Evolutionary conservation across 306 rosid genomes (phyloP).

Genomic region (Canavalia ensiformis): DNA sequence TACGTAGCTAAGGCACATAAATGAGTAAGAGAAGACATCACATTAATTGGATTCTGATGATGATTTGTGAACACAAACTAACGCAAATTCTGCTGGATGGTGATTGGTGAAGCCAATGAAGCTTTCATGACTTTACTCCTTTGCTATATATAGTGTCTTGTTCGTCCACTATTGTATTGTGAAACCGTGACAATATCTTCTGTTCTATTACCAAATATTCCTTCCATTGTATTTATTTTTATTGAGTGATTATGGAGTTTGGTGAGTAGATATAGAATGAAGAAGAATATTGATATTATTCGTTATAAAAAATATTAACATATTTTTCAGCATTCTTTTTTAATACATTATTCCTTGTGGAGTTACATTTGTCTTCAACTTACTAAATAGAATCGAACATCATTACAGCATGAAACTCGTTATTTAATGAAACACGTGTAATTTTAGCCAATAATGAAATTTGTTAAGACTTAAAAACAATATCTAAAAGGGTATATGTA

Average conservation of each 20-base stretch:
- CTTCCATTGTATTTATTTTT: not conserved
- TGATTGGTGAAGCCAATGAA: constrained; percentile 37
- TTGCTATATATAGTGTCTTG: constrained; percentile 41
- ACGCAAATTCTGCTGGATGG: constrained; percentile 50
- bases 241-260: not conserved
- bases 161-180: constrained; percentile 22
- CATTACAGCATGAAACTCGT: too few relatives aligned
- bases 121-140: constrained; percentile 14
- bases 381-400: too few relatives aligned
- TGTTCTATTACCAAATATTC: not conserved
- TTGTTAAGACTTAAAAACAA: too few relatives aligned
- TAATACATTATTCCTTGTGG: too few relatives aligned
- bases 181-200: not conserved
- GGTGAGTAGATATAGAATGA: too few relatives aligned
- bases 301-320: too few relatives aligned
- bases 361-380: too few relatives aligned
- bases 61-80: constrained; percentile 46
- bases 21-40: not conserved
- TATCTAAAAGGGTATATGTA: too few relatives aligned
- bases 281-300: too few relatives aligned
- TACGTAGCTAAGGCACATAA: not conserved
- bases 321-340: too few relatives aligned
- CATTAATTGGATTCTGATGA: not conserved
- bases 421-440: too few relatives aligned
- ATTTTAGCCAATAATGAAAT: too few relatives aligned